Evolutionary conservation across 495 filamentous ascomycete genomes (phyloP), one percentile per base, ranked within the genome.

Genomic region (Penicillium herquei): DNA sequence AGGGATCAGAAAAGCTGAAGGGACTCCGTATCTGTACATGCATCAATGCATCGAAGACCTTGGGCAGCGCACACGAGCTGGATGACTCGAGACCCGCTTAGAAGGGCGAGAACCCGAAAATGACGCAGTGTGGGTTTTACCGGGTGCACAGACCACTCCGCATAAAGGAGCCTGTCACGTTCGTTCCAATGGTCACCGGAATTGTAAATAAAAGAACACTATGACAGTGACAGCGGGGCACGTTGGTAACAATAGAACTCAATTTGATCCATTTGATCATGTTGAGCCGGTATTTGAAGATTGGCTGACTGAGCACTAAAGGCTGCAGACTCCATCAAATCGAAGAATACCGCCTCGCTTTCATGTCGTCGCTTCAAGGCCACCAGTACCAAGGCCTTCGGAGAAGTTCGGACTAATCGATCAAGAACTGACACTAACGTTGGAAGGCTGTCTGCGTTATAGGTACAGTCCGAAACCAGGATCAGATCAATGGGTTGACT

Each of bases 381-480:
- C 10, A 98, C 75, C 7, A 94, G 68, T 3, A 96, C 74, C 39
- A 85, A 57, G 1, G 74, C 76, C 52, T 78, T 66, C n/a, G 78
- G 78, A 7, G 78, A 84, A 43, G 46, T 57, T 37, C 71, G 55
- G 26, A 77, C 69, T 40, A 96, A 64, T 7, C 74, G 74, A 16
- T 71, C 67, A 12, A 98, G 74, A 0, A 88, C 89, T 35, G 75
- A 72, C 3, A 97, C 90, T 34, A 98, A 75, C 9, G 84, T 79
- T 13, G 88, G 88, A 35, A 91, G 73, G 42, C 85, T 90, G 66
- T 94, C 90, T 33, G 84, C 78, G 67, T 98, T 98, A 73, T 98
- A 98, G 10, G 92, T 98, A 76, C 94, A 97, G 65, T 98, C 94
- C 14, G 91, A 90, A 1, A 96, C 78, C 6, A 96, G 68, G 18